Percentiles rank a stretch among this genome's conserved stretches.
These are phyloP conservation scores for Dovyalis caffra DNA, from an alignment of 345 rosid species.

Conservation along the genomic window DNA sequence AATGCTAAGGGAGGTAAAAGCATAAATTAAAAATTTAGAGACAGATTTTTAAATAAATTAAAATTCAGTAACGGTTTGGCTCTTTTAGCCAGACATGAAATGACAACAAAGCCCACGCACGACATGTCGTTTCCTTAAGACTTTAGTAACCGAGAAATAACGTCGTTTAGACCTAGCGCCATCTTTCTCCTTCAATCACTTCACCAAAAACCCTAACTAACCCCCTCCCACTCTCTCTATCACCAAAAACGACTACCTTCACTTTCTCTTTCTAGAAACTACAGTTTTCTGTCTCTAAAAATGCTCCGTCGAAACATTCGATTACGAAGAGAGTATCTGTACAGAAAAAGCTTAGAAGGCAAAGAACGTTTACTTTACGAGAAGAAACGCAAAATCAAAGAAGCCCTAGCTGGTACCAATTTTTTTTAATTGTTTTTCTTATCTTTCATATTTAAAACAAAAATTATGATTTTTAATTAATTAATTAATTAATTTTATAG, in stretches of 20 bases:
- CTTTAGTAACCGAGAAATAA: neutral
- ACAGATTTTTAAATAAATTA: too few relatives aligned
- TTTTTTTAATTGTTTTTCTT: too few relatives aligned
- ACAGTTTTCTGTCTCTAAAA: neutral
- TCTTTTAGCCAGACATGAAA: neutral
- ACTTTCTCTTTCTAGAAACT: neutral
- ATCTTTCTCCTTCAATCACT: neutral
- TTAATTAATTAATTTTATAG: slow-evolving; percentile 28
- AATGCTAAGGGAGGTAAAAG: too few relatives aligned
- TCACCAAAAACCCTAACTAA: neutral
- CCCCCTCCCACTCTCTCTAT: neutral
- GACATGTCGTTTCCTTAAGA: neutral
- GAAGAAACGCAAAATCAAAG: slow-evolving; percentile 79
- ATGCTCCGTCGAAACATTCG: slow-evolving; percentile 81
- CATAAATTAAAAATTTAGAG: too few relatives aligned
- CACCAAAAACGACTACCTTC: neutral
- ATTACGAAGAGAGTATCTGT: slow-evolving; percentile 75
- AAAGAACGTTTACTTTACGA: slow-evolving; percentile 73
- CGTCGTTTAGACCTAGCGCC: neutral
- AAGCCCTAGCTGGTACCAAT: slow-evolving; percentile 71
- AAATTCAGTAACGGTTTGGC: too few relatives aligned
- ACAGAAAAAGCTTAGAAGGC: slow-evolving; percentile 90
- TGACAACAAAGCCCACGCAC: neutral
- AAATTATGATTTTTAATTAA: neutral
- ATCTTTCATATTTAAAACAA: neutral